phyloP scores from a whole-genome alignment of 495 filamentous ascomycete genomes.

The Letharia lupina region DNA sequence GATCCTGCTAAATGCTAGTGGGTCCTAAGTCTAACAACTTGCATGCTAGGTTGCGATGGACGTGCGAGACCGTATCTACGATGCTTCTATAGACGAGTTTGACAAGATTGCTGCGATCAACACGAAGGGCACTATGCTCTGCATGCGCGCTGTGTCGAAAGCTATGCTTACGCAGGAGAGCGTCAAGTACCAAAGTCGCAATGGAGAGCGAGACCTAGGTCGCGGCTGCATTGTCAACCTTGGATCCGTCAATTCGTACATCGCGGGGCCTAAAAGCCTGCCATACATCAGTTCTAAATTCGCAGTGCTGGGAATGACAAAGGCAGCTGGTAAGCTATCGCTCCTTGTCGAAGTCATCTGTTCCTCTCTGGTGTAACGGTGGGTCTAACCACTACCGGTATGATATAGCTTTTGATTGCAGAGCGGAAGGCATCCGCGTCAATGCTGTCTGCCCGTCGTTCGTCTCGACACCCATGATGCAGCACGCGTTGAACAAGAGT shows the following conservation, averaged over 20 bases:
- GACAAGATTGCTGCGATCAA: slow-evolving; percentile 10
- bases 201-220: slow-evolving; percentile 23
- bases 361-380: neutral
- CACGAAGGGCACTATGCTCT: slow-evolving; percentile 9
- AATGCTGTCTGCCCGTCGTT: slow-evolving; percentile 15
- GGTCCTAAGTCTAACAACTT: neutral
- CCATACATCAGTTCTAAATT: slow-evolving; percentile 39
- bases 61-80: slow-evolving; percentile 1
- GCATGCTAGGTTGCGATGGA: neutral
- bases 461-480: slow-evolving; percentile 18
- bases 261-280: slow-evolving; percentile 26
- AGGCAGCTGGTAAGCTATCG: slow-evolving; percentile 28
- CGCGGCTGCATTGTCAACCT: slow-evolving; percentile 37
- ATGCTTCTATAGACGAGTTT: slow-evolving; percentile 8
- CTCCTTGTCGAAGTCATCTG: neutral
- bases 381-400: neutral
- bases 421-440: slow-evolving; percentile 10
- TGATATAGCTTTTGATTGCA: slow-evolving; percentile 12
- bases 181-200: slow-evolving; percentile 4
- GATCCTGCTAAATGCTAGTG: neutral
- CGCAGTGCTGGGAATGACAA: slow-evolving; percentile 37
- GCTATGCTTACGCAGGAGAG: slow-evolving; percentile 6
- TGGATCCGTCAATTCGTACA: slow-evolving; percentile 34
- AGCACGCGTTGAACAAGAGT: neutral
- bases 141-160: slow-evolving; percentile 10